Conservation (phyloP, 352 stramenopile species). For the Saprolegnia diclina region DNA sequence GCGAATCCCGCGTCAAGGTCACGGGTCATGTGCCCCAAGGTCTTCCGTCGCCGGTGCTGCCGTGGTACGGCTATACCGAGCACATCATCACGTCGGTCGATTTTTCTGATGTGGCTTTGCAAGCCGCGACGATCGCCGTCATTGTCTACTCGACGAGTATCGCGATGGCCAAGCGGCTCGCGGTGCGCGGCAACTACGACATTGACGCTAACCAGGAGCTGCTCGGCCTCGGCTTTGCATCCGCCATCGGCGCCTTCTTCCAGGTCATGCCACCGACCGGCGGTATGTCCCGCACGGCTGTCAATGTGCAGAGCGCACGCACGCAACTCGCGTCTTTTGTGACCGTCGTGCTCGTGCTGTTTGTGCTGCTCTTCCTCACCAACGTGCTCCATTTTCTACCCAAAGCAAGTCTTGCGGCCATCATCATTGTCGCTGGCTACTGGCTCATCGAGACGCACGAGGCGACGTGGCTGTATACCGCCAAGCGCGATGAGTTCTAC, state of each 20-base stretch:
- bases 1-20: slow-evolving; percentile 49
- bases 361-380: slow-evolving; percentile 82
- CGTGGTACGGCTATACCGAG: slow-evolving; percentile 48
- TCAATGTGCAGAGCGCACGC: slow-evolving; percentile 85
- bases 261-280: slow-evolving; percentile 79
- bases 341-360: slow-evolving; percentile 69
- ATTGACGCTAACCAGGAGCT: slow-evolving; percentile 80
- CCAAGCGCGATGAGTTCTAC: slow-evolving; percentile 58
- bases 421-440: slow-evolving; percentile 87
- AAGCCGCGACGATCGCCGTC: slow-evolving; percentile 71
- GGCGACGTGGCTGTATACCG: slow-evolving; percentile 70
- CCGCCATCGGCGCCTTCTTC: slow-evolving; percentile 83
- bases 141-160: slow-evolving; percentile 89
- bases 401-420: slow-evolving; percentile 72
- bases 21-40: slow-evolving; percentile 65
- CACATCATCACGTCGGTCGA: slow-evolving; percentile 44
- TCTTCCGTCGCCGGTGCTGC: slow-evolving; percentile 44
- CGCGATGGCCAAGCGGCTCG: slow-evolving; percentile 81
- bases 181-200: slow-evolving; percentile 67
- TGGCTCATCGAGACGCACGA: slow-evolving; percentile 83
- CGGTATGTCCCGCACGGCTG: slow-evolving; percentile 83
- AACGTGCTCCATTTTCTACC: slow-evolving; percentile 76
- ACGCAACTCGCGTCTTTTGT: slow-evolving; percentile 81
- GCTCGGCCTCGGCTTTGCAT: slow-evolving; percentile 77
- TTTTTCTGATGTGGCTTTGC: slow-evolving; percentile 53